Evolutionary conservation across 2,329 filamentous ascomycete species (phyloP).

Genomic region (Helicocarpus griseus): DNA sequence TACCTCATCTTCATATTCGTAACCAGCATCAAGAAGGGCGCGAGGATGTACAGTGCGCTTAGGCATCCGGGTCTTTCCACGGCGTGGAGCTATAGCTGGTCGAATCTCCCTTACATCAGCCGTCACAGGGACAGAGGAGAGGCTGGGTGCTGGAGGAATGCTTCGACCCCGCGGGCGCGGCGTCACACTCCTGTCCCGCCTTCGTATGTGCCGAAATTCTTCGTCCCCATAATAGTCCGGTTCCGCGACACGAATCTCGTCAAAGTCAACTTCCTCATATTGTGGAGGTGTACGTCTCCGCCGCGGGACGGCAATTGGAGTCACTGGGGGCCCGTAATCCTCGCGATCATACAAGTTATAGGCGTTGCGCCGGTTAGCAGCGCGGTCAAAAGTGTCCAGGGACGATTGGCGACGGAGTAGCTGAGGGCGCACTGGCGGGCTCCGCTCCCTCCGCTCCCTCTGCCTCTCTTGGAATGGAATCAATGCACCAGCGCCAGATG

Average conservation of each 20-base stretch:
- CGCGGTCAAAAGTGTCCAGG: constrained; percentile 79
- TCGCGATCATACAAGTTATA: constrained; percentile 30
- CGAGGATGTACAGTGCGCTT: constrained; percentile 67
- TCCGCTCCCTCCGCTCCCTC: constrained; percentile 37
- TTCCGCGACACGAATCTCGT: constrained; percentile 60
- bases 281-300: constrained; percentile 45
- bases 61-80: constrained; percentile 84
- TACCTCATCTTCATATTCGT: constrained; percentile 81
- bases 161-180: constrained; percentile 10
- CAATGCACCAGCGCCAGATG: constrained; percentile 44
- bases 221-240: constrained; percentile 62
- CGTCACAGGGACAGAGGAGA: too few species aligned
- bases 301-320: constrained; percentile 57
- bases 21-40: constrained; percentile 73
- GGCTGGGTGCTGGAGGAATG: not conserved
- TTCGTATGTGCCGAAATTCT: constrained; percentile 57
- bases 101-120: constrained; percentile 8
- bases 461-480: constrained; percentile 41
- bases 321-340: constrained; percentile 30
- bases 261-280: constrained; percentile 48
- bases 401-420: constrained; percentile 76
- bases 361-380: constrained; percentile 49
- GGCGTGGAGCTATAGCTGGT: constrained; percentile 56
- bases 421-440: constrained; percentile 51
- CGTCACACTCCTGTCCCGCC: constrained; percentile 36